Conservation (phyloP, 1,139 yeast genomes). For the Nakaseomyces nivariensis region DNA sequence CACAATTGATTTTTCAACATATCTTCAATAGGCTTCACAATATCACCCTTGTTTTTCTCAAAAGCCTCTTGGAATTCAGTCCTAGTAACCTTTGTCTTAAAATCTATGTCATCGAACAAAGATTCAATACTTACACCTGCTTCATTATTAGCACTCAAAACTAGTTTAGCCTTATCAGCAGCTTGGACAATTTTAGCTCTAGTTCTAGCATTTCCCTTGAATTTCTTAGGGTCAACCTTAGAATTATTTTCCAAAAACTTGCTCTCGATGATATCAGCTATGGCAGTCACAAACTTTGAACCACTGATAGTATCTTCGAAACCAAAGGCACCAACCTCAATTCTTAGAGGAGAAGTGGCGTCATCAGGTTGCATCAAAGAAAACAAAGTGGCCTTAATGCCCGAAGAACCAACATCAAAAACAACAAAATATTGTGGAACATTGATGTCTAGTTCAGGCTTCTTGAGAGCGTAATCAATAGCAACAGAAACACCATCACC, state of each 20-base stretch:
- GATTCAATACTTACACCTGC: slow-evolving; percentile 65
- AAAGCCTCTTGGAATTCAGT: slow-evolving; percentile 64
- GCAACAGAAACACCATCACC: slow-evolving; percentile 93
- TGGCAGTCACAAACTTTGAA: slow-evolving; percentile 52
- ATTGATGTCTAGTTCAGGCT: slow-evolving; percentile 32
- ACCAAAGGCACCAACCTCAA: slow-evolving; percentile 67
- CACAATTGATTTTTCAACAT: slow-evolving; percentile 37
- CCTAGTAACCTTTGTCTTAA: slow-evolving; percentile 55
- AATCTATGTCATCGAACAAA: slow-evolving; percentile 60
- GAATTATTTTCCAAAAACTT: slow-evolving; percentile 41
- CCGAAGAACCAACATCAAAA: slow-evolving; percentile 90
- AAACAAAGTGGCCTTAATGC: slow-evolving; percentile 76
- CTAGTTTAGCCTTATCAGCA: slow-evolving; percentile 78
- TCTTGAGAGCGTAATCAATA: slow-evolving; percentile 49
- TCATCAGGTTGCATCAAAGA: slow-evolving; percentile 44
- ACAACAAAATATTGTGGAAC: slow-evolving; percentile 55
- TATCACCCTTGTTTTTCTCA: slow-evolving; percentile 36
- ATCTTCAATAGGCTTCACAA: slow-evolving; percentile 45
- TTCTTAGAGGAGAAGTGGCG: slow-evolving; percentile 31
- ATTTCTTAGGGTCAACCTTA: slow-evolving; percentile 30
- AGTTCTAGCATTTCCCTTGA: slow-evolving; percentile 46
- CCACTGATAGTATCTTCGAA: slow-evolving; percentile 66
- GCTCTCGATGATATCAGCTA: slow-evolving; percentile 50
- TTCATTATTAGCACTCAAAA: slow-evolving; percentile 80
- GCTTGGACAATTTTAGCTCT: slow-evolving; percentile 64